phyloP scores from a whole-genome alignment of 257 asterid species.

The Solanum bulbocastanum region DNA sequence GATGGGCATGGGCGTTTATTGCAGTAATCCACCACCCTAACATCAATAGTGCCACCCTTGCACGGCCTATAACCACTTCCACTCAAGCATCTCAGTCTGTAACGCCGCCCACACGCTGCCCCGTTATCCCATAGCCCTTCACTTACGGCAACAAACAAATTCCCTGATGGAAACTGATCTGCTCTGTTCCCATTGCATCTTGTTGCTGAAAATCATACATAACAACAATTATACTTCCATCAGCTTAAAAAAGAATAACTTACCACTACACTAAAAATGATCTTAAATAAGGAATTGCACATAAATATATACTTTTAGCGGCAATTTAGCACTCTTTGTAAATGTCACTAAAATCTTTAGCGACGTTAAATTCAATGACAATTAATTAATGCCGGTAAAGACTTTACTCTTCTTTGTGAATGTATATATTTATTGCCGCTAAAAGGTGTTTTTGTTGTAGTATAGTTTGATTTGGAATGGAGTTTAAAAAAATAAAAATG shows the following conservation, averaged over 20 bases:
- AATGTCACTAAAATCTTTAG: no score
- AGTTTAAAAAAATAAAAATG: background rate
- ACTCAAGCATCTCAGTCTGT: conserved; percentile 48
- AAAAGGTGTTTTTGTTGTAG: background rate
- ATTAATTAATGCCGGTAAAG: background rate
- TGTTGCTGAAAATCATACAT: conserved; percentile 36
- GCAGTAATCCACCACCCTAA: conserved; percentile 64
- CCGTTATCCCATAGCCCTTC: conserved; percentile 80
- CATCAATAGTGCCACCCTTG: conserved; percentile 37
- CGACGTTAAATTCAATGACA: no score
- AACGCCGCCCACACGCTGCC: conserved; percentile 66
- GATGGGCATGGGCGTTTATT: conserved; percentile 45
- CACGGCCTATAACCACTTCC: conserved; percentile 38
- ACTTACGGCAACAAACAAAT: conserved; percentile 52
- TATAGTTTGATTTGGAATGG: background rate
- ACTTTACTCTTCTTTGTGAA: background rate
- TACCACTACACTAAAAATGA: no score
- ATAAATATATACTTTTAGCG: no score
- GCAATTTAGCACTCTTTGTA: no score
- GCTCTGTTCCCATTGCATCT: conserved; percentile 50
- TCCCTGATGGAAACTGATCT: conserved; percentile 69
- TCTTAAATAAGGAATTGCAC: no score
- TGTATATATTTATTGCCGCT: background rate
- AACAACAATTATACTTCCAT: background rate
- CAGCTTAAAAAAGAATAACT: no score